Percentiles rank a stretch among this genome's conserved stretches.
phyloP scores from a whole-genome alignment of 495 filamentous ascomycete species.

The Glarea lozoyensis region DNA sequence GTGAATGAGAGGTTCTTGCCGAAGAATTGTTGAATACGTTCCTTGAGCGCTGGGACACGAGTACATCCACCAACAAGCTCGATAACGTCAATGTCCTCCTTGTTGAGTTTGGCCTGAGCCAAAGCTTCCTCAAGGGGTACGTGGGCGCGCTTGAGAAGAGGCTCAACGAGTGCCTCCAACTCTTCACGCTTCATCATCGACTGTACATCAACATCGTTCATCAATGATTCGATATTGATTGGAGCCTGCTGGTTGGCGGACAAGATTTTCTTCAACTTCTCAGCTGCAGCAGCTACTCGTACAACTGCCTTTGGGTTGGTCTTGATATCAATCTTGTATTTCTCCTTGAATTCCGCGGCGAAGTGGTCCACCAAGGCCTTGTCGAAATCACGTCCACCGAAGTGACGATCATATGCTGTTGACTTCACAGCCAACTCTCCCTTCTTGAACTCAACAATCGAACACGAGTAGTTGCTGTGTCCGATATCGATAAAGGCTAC shows the following conservation, averaged over 20 bases:
- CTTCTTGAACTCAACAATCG: conserved; percentile 94
- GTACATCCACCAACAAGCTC: conserved; percentile 94
- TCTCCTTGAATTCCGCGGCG: conserved; percentile 86
- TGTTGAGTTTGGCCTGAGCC: conserved; percentile 77
- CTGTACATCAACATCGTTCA: conserved; percentile 93
- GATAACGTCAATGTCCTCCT: conserved; percentile 87
- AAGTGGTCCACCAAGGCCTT: conserved; percentile 90
- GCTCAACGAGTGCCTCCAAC: conserved; percentile 81
- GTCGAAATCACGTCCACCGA: conserved; percentile 97
- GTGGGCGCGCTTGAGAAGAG: conserved; percentile 67
- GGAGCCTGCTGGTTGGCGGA: conserved; percentile 91
- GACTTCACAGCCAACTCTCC: conserved; percentile 91
- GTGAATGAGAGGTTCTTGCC: conserved; percentile 90
- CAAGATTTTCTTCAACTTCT: conserved; percentile 98
- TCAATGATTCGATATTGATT: conserved; percentile 96
- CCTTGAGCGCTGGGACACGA: conserved; percentile 90
- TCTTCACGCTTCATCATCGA: conserved; percentile 89
- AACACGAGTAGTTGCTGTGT: conserved; percentile 89
- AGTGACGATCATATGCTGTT: conserved; percentile 91
- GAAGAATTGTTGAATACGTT: conserved; percentile 82
- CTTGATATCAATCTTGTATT: conserved; percentile 85
- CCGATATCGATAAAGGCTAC: conserved; percentile 95
- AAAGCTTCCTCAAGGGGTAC: conserved; percentile 81
- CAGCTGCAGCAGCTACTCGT: conserved; percentile 76
- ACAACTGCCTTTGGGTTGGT: conserved; percentile 81